Evolutionary conservation across 2,329 filamentous ascomycete genomes (phyloP).

Genomic region (Sporothrix mexicana): DNA sequence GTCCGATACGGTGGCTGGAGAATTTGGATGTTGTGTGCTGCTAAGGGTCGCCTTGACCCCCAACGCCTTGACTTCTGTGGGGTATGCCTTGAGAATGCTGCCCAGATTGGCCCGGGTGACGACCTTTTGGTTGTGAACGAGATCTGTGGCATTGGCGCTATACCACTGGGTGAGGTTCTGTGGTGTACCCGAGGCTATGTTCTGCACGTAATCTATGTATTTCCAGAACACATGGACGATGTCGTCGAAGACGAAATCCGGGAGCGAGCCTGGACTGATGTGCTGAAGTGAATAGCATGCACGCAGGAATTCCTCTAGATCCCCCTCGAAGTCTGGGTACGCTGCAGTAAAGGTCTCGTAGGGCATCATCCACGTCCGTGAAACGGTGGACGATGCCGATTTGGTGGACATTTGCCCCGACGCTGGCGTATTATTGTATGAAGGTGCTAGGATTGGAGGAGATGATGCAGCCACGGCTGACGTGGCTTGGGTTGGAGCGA

Average conservation of each 20-base stretch:
- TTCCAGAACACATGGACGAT: conserved; percentile 55
- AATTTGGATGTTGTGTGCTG: not conserved
- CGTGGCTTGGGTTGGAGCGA: not conserved
- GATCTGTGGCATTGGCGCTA: conserved; percentile 40
- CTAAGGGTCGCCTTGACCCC: conserved; percentile 4
- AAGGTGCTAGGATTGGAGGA: not conserved
- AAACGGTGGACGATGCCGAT: not conserved
- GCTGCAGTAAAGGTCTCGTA: conserved; percentile 49
- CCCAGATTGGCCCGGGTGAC: conserved; percentile 36
- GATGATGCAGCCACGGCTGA: not conserved
- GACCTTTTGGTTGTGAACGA: conserved; percentile 42
- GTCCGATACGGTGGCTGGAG: not conserved
- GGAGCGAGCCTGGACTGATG: conserved; percentile 46
- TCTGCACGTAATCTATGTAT: conserved; percentile 51
- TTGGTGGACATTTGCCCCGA: not conserved
- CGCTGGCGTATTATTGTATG: not conserved
- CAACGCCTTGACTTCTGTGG: conserved; percentile 23
- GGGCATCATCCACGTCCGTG: conserved; percentile 36
- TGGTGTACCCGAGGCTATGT: not conserved
- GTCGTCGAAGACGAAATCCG: conserved; percentile 58
- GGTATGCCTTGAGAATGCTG: conserved; percentile 35
- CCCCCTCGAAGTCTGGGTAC: conserved; percentile 54
- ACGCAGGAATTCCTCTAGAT: conserved; percentile 50
- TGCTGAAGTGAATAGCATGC: conserved; percentile 52
- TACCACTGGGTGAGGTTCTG: conserved; percentile 49